Evolutionary conservation across 2,329 filamentous ascomycete species (phyloP).

Genomic region (Cordyceps pruinosa): DNA sequence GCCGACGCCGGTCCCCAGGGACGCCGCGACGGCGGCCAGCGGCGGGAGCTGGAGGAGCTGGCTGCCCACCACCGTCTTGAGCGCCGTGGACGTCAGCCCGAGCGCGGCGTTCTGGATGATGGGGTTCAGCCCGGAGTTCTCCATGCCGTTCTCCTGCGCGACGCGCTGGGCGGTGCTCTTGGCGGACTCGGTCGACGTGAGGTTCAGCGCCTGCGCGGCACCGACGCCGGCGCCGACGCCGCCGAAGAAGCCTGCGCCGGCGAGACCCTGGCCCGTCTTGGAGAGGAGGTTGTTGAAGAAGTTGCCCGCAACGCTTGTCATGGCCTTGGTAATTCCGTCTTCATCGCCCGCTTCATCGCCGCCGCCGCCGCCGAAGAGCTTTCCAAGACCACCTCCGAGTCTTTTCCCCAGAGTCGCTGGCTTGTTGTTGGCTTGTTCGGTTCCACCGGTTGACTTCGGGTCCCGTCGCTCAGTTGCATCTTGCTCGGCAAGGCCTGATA

Average conservation of each 20-base stretch:
- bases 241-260: conserved; percentile 19
- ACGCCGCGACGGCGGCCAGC: conserved; percentile 15
- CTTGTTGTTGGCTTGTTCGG: not conserved
- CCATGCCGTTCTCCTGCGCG: conserved; percentile 23
- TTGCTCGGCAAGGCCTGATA: not conserved
- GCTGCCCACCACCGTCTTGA: conserved; percentile 20
- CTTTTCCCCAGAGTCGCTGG: not conserved
- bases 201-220: conserved; percentile 19
- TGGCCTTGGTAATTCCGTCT: not conserved
- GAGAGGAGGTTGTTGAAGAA: conserved; percentile 6
- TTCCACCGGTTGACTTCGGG: not conserved
- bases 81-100: conserved; percentile 22
- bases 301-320: conserved; percentile 4
- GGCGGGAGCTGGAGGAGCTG: conserved; percentile 15
- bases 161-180: conserved; percentile 17
- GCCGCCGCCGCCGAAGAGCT: not conserved
- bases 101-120: conserved; percentile 24
- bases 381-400: not conserved
- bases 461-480: not conserved
- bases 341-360: not conserved
- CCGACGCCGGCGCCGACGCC: conserved; percentile 22
- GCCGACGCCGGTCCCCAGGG: conserved; percentile 19
- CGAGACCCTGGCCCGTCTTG: conserved; percentile 4
- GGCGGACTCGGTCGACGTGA: conserved; percentile 14
- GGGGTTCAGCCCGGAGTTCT: conserved; percentile 23